Evolutionary conservation across 768 basidiomycete species (phyloP), one percentile per base, ranked within the genome.

Genomic region (Mycena floridula): DNA sequence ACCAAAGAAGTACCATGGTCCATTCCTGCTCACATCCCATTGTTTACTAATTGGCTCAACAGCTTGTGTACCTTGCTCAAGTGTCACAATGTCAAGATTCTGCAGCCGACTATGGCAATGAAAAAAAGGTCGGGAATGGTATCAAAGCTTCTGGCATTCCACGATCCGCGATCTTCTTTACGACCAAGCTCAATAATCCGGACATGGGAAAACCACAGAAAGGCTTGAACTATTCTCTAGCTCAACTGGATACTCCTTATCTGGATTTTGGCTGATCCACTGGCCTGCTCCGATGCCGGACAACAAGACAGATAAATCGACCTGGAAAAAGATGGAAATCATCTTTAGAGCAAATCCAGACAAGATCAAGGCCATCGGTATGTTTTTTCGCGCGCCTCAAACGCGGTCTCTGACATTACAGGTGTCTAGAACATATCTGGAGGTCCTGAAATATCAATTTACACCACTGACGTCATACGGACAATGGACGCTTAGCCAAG

Each of bases 231-330:
- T 63, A 63, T 24, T 85, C 86, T n/a, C 73, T 94, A 45, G 65
- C 70, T 53, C 68, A 72, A 43, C 79, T 95, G 37, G 79, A 76
- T 24, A 83, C 81, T 1, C 69, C 79, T 40, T 93, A 93, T 59
- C 68, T 93, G 38, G 88, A 93, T 56, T 77, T 91, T 20, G 79
- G 77, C 67, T 88, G 46, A 79, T 89, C 74, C 86, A 89, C 63
- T 89, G 86, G 88, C 89, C 89, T 12, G 78, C 83, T 18, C 82
- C 87, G 25, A 77, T 87, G 77, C 77, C 74, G 9, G 52, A 54
- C 35, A 77, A 77, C 47, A 69, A 68, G 41, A 68, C 80, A 6
- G 78, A 85, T 54, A 75, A 69, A 54, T 66, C 60, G 3, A 87
- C 88, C 24, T 92, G 89, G 89, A 80, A 79, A 54, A 59, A 65